Conservation (phyloP, 2,329 filamentous ascomycete species). For the Diaporthe ilicicola region DNA sequence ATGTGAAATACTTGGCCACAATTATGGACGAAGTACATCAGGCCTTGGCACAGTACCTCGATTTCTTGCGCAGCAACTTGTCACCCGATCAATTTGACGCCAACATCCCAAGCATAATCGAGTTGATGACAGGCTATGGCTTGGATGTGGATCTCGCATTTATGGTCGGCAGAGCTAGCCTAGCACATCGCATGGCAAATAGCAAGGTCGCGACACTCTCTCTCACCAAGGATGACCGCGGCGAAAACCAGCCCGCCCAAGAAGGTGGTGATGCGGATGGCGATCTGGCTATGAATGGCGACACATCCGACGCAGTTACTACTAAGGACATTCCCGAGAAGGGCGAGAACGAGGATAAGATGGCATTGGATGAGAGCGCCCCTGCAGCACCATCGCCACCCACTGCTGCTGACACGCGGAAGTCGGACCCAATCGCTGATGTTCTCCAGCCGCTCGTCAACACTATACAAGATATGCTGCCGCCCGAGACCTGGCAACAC, state of each 20-base stretch:
- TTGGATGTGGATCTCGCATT: slow-evolving; percentile 85
- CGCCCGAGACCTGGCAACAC: slow-evolving; percentile 70
- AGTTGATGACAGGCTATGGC: slow-evolving; percentile 80
- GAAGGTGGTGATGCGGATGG: slow-evolving; percentile 60
- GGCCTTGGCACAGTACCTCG: slow-evolving; percentile 86
- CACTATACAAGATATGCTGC: slow-evolving; percentile 68
- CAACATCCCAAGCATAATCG: slow-evolving; percentile 77
- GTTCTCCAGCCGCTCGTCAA: slow-evolving; percentile 79
- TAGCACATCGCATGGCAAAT: slow-evolving; percentile 68
- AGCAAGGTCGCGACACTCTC: slow-evolving; percentile 27
- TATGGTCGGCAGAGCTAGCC: slow-evolving; percentile 78
- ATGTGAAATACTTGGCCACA: slow-evolving; percentile 88
- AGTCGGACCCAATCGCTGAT: slow-evolving; percentile 66
- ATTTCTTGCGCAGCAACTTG: slow-evolving; percentile 84
- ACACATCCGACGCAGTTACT: slow-evolving; percentile 21
- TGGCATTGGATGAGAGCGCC: slow-evolving; percentile 42
- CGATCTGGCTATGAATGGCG: slow-evolving; percentile 57
- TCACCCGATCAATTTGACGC: slow-evolving; percentile 78
- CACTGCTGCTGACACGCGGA: slow-evolving; percentile 43
- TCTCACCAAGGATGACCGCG: slow-evolving; percentile 43
- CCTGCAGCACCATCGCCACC: slow-evolving; percentile 37
- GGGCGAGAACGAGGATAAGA: slow-evolving; percentile 42
- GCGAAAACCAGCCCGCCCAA: slow-evolving; percentile 36
- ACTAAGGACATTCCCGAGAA: slow-evolving; percentile 16
- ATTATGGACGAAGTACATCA: slow-evolving; percentile 91